Base-by-base conservation (phyloP, 1,284 basidiomycete species). In the Prillingera fragicola region DNA sequence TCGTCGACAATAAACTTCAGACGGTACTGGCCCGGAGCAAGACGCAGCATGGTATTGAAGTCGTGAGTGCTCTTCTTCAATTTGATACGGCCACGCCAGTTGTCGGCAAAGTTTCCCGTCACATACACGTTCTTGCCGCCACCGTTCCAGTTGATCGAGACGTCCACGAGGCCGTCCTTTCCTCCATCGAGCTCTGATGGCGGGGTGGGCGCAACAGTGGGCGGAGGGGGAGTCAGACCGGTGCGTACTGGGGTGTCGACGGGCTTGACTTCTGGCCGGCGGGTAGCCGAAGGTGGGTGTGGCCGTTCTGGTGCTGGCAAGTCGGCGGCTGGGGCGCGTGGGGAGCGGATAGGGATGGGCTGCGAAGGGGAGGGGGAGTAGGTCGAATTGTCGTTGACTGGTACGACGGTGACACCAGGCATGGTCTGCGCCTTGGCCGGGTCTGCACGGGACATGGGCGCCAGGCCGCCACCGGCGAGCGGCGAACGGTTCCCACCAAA, bases 1-100 rank as follows among this genome's bases (percentile, higher is more conserved):
- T 88, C 85, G 69, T 98, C 95, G 48, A 98, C 89, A 56, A 97
- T 81, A 75, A 97, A 98, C 55, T 92, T 90, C 65, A 97, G 79
- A 50, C 94, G 87, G 65, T 98, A 92, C 2, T 91, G 92, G 18
- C 94, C 95, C 0, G 92, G 90, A 12, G 83, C 80, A 3, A 95
- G 78, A 14, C 72, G 67, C 31, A 78, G 63, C 25, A 75, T 62
- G 0, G 66, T 65, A 48, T 65, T 62, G 39, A 76, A 76, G 50
- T 75, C 73, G 41, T 73, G 68, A n/a, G 67, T 69, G 44, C 69
- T 70, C 48, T 68, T 69, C 52, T 67, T 68, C 39, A 77, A 54
- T 63, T 74, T 74, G 50, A 76, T 69, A 50, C 77, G 72, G 35
- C 70, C 74, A 35, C 74, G 72, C 78, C 78, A 80, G 45, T 76